A percentile compares a stretch with the other conserved stretches of the same genome.
Evolutionary conservation across 805 yeast species (phyloP).

Genomic region (Candida qinlingensis): DNA sequence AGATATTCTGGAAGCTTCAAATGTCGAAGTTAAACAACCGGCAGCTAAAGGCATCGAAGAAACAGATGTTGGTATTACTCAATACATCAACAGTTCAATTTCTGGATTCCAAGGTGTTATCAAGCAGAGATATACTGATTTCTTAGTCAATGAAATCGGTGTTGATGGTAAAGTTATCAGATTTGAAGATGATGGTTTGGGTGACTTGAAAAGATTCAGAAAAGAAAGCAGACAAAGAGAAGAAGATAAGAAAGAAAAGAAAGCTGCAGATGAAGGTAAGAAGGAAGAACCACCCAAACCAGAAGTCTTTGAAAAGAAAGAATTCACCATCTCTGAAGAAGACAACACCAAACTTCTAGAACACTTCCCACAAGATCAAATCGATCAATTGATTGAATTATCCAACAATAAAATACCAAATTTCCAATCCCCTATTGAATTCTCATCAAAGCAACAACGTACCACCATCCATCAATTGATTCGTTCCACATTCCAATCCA

Average conservation of each 20-base stretch:
- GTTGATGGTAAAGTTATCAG: conserved; percentile 65
- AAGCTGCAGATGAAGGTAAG: conserved; percentile 1
- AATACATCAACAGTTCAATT: conserved; percentile 47
- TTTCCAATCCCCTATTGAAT: conserved; percentile 50
- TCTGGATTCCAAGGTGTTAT: conserved; percentile 73
- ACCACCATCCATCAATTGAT: conserved; percentile 74
- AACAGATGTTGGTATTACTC: conserved; percentile 81
- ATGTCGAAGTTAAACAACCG: no score
- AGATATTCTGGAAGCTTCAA: neutral
- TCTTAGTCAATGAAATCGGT: conserved; percentile 85
- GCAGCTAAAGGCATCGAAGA: conserved; percentile 49
- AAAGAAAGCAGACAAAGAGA: conserved; percentile 18
- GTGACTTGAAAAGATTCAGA: conserved; percentile 43
- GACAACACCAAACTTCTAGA: conserved; percentile 43
- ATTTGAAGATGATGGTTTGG: conserved; percentile 67
- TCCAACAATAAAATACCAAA: conserved; percentile 37
- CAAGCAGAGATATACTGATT: conserved; percentile 90
- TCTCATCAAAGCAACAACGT: conserved; percentile 67
- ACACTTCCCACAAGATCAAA: conserved; percentile 53
- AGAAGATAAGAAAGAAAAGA: conserved; percentile 6
- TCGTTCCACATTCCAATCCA: conserved; percentile 66
- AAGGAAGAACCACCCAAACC: conserved; percentile 22
- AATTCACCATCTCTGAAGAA: conserved; percentile 34
- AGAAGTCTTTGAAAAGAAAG: conserved; percentile 27
- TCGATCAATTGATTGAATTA: conserved; percentile 4